phyloP scores from a whole-genome alignment of 495 filamentous ascomycete species.

The Penicillium riverlandense region DNA sequence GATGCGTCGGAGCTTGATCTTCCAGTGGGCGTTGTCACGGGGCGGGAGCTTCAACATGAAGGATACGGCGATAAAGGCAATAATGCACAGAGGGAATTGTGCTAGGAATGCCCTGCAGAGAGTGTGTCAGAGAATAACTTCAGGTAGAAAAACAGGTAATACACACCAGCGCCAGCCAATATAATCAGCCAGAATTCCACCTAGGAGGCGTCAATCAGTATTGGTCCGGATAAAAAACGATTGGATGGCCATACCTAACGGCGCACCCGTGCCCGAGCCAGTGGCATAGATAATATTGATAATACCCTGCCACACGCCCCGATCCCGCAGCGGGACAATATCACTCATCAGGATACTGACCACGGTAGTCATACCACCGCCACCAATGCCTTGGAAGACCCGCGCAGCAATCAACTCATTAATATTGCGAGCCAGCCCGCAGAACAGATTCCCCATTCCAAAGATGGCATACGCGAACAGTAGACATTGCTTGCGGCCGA shows the following conservation, averaged over 20 bases:
- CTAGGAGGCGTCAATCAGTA: slow-evolving; percentile 10
- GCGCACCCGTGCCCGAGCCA: slow-evolving; percentile 65
- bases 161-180: slow-evolving; percentile 78
- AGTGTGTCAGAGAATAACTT: slow-evolving; percentile 5
- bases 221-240: too few species aligned
- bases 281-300: slow-evolving; percentile 72
- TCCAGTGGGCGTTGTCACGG: slow-evolving; percentile 49
- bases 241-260: slow-evolving; percentile 43
- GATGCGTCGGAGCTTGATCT: slow-evolving; percentile 59
- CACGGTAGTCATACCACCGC: slow-evolving; percentile 80
- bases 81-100: slow-evolving; percentile 62
- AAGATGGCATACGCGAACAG: slow-evolving; percentile 70
- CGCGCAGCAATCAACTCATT: slow-evolving; percentile 61
- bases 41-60: slow-evolving; percentile 55
- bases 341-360: slow-evolving; percentile 74
- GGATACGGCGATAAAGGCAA: slow-evolving; percentile 59
- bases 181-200: slow-evolving; percentile 64
- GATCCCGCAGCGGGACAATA: slow-evolving; percentile 65
- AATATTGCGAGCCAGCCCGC: slow-evolving; percentile 66
- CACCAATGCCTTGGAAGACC: slow-evolving; percentile 67
- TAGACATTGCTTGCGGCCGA: slow-evolving; percentile 70
- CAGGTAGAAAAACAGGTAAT: not conserved
- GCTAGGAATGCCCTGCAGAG: slow-evolving; percentile 56
- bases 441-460: slow-evolving; percentile 63
- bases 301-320: slow-evolving; percentile 77